These are phyloP conservation scores for Ballota nigra DNA, from an alignment of 257 asterid genomes.

Conservation along the genomic window DNA sequence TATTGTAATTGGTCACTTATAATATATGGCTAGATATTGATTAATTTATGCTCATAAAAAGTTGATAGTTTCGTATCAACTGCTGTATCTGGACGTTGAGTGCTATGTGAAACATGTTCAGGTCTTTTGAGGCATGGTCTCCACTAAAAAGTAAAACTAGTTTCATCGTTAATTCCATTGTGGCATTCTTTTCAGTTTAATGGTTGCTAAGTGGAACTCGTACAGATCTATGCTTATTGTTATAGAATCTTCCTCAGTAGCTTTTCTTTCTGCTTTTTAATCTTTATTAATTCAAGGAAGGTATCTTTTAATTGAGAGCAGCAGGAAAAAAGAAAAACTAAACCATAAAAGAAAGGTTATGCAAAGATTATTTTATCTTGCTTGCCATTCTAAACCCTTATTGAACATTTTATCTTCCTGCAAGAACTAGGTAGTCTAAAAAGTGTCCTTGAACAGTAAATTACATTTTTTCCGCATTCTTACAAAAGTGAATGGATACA, in stretches of 20 bases:
- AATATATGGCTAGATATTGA: background rate
- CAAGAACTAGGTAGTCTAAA: no score
- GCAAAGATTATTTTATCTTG: background rate
- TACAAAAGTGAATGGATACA: background rate
- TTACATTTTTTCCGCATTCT: background rate
- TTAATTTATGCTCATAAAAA: background rate
- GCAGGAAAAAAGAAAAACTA: background rate
- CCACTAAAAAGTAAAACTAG: background rate
- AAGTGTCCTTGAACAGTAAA: background rate
- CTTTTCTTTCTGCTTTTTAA: background rate
- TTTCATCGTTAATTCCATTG: background rate
- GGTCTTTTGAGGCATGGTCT: slow-evolving; percentile 5
- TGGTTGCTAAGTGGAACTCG: background rate
- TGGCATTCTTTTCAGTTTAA: background rate
- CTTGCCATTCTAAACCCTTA: background rate
- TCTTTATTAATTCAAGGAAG: background rate
- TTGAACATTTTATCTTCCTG: background rate
- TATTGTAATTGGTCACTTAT: slow-evolving; percentile 1
- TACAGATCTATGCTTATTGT: background rate
- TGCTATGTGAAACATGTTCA: background rate
- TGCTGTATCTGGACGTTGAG: background rate
- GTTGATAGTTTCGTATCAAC: slow-evolving; percentile 6
- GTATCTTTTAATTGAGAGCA: background rate
- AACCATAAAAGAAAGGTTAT: background rate
- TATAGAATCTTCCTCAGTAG: background rate